Percentiles rank a stretch among this genome's conserved stretches.
These are phyloP conservation scores for Flaveria linearis DNA, from an alignment of 129 eudicot species.

Conservation along the genomic window DNA sequence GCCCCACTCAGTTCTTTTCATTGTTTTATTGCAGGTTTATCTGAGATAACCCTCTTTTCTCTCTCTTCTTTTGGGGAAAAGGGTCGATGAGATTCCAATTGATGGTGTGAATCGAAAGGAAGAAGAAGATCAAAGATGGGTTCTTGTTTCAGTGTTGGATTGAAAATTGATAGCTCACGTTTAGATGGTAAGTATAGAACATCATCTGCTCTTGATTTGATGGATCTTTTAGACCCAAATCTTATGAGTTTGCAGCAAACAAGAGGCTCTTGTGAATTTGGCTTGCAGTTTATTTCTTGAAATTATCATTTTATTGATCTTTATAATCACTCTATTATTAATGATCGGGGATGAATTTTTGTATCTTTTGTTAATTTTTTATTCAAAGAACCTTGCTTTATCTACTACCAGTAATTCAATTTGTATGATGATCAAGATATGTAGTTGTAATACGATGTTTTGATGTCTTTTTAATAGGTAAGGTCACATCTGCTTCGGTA, in stretches of 20 bases:
- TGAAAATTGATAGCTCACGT: slow-evolving; percentile 19
- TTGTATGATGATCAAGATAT: slow-evolving; percentile 3
- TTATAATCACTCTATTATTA: too few species aligned
- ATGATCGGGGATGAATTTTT: not conserved
- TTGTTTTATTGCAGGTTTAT: not conserved
- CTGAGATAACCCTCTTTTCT: not conserved
- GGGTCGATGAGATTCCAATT: not conserved
- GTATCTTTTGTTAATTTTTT: not conserved
- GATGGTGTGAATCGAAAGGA: not conserved
- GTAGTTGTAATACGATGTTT: not conserved
- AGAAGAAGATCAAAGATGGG: not conserved
- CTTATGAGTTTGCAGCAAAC: slow-evolving; percentile 1
- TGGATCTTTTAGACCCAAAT: not conserved
- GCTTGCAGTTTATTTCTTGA: not conserved
- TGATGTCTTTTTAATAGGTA: not conserved
- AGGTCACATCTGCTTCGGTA: slow-evolving; percentile 15
- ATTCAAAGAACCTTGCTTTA: not conserved
- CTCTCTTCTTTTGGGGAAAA: slow-evolving; percentile 1
- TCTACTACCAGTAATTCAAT: not conserved
- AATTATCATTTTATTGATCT: not conserved
- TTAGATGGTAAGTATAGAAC: not conserved
- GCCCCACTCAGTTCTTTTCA: slow-evolving; percentile 12
- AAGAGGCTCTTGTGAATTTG: not conserved
- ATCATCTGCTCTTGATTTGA: not conserved
- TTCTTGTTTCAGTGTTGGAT: slow-evolving; percentile 22